phyloP scores from a whole-genome alignment of 352 stramenopile genomes.

The Globisporangium apiculatum region DNA sequence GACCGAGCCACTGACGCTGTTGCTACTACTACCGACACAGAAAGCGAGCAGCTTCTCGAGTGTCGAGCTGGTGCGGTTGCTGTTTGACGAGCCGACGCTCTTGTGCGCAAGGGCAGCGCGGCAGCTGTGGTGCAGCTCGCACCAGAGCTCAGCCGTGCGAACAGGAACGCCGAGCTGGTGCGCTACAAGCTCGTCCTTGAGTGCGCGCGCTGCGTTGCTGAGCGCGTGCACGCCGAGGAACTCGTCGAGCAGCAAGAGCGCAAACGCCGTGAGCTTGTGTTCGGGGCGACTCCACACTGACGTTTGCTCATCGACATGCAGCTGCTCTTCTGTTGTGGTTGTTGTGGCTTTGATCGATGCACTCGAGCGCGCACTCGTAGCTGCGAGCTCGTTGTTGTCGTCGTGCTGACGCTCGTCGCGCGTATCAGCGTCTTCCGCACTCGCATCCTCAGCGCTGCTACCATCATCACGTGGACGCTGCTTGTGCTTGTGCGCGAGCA shows the following conservation, averaged over 20 bases:
- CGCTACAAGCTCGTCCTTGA: constrained; percentile 36
- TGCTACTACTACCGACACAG: constrained; percentile 15
- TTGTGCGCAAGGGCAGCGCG: constrained; percentile 22
- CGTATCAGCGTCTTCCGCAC: too few species aligned
- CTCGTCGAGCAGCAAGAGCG: constrained; percentile 50
- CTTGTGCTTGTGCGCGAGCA: too few species aligned
- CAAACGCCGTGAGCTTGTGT: constrained; percentile 22
- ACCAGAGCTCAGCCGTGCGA: constrained; percentile 34
- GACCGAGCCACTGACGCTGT: constrained; percentile 1
- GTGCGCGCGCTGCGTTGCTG: constrained; percentile 15
- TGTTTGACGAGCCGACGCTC: background rate
- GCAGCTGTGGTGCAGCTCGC: constrained; percentile 49
- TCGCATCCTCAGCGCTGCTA: too few species aligned
- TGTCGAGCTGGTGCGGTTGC: constrained; percentile 13
- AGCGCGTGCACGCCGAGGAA: constrained; percentile 42
- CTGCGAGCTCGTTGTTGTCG: too few species aligned
- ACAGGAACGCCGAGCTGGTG: constrained; percentile 15
- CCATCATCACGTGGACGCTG: too few species aligned
- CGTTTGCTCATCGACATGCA: constrained; percentile 35
- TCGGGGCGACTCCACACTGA: constrained; percentile 6
- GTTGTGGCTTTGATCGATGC: too few species aligned
- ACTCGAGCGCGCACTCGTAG: too few species aligned
- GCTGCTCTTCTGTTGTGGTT: constrained; percentile 17
- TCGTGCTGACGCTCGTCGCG: too few species aligned
- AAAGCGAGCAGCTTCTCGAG: constrained; percentile 54